phyloP scores from a whole-genome alignment of 768 basidiomycete species.

The Tephrocybe sp. region DNA sequence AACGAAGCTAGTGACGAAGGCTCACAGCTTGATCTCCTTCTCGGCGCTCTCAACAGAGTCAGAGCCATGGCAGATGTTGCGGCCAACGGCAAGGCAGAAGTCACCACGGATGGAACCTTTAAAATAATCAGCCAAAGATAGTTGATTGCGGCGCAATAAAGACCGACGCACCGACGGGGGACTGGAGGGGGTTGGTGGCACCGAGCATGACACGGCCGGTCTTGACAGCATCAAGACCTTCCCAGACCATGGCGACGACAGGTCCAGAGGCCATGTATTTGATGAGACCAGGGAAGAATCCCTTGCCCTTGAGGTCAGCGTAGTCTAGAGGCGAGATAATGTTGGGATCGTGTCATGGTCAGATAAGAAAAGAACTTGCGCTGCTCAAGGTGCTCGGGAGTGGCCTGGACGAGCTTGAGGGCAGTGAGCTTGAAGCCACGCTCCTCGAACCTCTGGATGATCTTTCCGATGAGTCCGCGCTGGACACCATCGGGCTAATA shows the following conservation, averaged over 20 bases:
- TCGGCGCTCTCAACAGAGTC: slow-evolving; percentile 87
- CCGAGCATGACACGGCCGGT: slow-evolving; percentile 96
- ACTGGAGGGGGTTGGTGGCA: slow-evolving; percentile 92
- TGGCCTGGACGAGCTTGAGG: slow-evolving; percentile 83
- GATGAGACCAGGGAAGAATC: slow-evolving; percentile 96
- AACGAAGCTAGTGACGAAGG: slow-evolving; percentile 13
- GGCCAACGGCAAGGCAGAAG: slow-evolving; percentile 90
- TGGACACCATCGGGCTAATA: slow-evolving; percentile 96
- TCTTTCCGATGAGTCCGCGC: slow-evolving; percentile 91
- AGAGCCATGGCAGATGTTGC: slow-evolving; percentile 92
- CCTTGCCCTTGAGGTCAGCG: slow-evolving; percentile 88
- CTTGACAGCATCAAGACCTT: slow-evolving; percentile 92
- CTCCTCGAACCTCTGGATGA: slow-evolving; percentile 95
- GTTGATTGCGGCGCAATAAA: slow-evolving; percentile 2
- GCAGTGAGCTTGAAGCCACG: slow-evolving; percentile 98
- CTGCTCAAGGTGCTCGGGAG: slow-evolving; percentile 84
- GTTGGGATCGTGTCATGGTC: slow-evolving; percentile 2
- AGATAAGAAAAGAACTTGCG: slow-evolving; percentile 44
- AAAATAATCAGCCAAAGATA: slow-evolving; percentile 7
- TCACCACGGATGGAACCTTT: slow-evolving; percentile 94
- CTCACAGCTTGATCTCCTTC: slow-evolving; percentile 92
- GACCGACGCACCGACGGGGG: slow-evolving; percentile 65
- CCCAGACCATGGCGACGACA: slow-evolving; percentile 94
- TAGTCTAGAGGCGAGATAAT: slow-evolving; percentile 62
- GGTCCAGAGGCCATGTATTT: slow-evolving; percentile 96